phyloP scores from a whole-genome alignment of 2,329 filamentous ascomycete genomes.

The Xylariaceae sp. region DNA sequence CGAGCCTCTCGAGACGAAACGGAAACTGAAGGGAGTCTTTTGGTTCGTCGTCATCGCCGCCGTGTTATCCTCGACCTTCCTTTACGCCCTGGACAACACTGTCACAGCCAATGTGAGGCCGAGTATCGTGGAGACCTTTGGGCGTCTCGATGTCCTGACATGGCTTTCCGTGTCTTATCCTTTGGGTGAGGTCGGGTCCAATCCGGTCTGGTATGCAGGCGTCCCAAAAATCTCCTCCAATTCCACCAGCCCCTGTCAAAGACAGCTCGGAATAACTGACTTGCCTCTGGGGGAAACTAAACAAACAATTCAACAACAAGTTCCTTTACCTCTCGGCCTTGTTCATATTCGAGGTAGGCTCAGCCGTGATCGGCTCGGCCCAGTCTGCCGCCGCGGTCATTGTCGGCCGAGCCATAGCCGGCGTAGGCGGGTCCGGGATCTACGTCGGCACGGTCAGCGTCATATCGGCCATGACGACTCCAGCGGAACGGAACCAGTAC shows the following conservation, averaged over 20 bases:
- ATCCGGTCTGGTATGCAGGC: conserved; percentile 27
- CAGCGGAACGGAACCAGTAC: background rate
- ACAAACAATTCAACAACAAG: conserved; percentile 43
- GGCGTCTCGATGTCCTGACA: conserved; percentile 32
- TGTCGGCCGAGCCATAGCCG: conserved; percentile 34
- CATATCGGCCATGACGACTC: background rate
- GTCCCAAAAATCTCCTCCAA: background rate
- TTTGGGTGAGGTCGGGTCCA: conserved; percentile 34
- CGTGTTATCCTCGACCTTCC: background rate
- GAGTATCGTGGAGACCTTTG: conserved; percentile 31
- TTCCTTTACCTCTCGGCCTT: conserved; percentile 26
- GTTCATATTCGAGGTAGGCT: conserved; percentile 20
- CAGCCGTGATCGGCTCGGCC: conserved; percentile 33
- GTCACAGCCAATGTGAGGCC: conserved; percentile 37
- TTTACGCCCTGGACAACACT: background rate
- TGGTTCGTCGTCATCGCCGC: background rate
- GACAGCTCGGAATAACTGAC: conserved; percentile 16
- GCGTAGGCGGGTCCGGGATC: conserved; percentile 41
- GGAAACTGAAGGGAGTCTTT: background rate
- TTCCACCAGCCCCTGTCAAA: background rate
- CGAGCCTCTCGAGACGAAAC: too few species aligned
- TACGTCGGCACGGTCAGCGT: conserved; percentile 28
- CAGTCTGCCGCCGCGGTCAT: conserved; percentile 30
- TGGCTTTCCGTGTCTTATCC: conserved; percentile 36
- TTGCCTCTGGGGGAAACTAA: conserved; percentile 32